Base-by-base conservation (phyloP, 495 filamentous ascomycete species). In the Aspergillus heteromorphus region DNA sequence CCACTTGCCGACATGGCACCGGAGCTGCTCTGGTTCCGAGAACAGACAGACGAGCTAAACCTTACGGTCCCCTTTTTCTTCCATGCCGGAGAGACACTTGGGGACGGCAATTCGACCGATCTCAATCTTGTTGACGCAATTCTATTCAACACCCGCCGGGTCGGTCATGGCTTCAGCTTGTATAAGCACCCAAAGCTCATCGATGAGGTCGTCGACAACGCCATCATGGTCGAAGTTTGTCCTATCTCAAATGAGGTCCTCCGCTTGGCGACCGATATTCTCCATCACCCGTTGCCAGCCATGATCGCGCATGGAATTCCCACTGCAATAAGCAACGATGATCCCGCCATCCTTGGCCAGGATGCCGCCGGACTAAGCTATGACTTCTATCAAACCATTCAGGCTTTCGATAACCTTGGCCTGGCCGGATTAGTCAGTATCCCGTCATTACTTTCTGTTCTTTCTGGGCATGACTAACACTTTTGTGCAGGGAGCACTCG, bases 201-300 rank as follows among this genome's bases (percentile, higher is more conserved):
- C 25, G 25, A 55, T 14, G 30, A 57, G 11, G 56, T 59, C 0
- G 55, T 58, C 13, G 49, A 59, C 2, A 58, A 58, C 9, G 38
- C 40, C 19, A 43, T 65, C 23, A 53, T 62, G 48, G 41, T 65
- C 4, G 62, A 65, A 40, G 54, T 59, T 1, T 65, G 62, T 20
- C 62, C 62, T 6, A 65, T 62, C 17, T 62, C 59, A 1, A 65
- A 65, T 21, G 59, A 65, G 43, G 56, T 65, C 6, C 57, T 65
- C 6, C 56, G 62, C 23, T 40, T 65, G 25, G 43, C 54, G 2
- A 60, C 54, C 17, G 53, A 56, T 42, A 48, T 60, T 23, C 48
- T 57, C 2, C 54, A 57, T 20, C 61, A 63, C 31, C 61, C 61
- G 6, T 42, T 63, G 36, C 61, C 61, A 1, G 61, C 61, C 1